Evolutionary conservation across 1,284 basidiomycete species (phyloP).

Genomic region (Psilocybe mexicana): DNA sequence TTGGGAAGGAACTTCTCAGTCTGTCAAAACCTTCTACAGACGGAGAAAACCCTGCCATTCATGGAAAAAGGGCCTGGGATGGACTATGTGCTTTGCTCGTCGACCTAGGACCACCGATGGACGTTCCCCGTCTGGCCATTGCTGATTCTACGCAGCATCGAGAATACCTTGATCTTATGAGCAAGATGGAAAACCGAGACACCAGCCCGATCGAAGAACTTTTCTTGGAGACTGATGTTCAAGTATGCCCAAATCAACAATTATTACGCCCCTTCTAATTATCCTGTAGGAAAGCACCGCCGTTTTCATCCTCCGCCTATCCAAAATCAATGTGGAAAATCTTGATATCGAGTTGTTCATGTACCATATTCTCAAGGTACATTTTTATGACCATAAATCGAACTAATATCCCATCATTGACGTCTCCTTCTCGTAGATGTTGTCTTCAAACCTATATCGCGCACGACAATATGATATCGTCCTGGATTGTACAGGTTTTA

Average conservation of each 20-base stretch:
- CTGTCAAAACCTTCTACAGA: conserved; percentile 64
- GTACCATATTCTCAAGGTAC: conserved; percentile 79
- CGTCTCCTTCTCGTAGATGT: conserved; percentile 38
- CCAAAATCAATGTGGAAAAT: conserved; percentile 77
- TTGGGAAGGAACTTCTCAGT: conserved; percentile 80
- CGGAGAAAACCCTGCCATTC: conserved; percentile 54
- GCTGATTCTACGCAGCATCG: conserved; percentile 53
- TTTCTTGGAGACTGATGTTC: conserved; percentile 63
- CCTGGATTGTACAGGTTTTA: conserved; percentile 82
- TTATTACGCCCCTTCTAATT: not conserved
- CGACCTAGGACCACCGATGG: conserved; percentile 72
- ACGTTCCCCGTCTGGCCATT: conserved; percentile 58
- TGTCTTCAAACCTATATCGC: conserved; percentile 43
- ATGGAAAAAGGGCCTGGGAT: conserved; percentile 78
- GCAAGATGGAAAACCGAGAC: conserved; percentile 62
- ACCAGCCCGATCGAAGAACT: conserved; percentile 64
- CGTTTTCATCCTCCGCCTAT: conserved; percentile 63
- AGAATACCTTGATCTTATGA: conserved; percentile 71
- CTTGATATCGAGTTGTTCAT: conserved; percentile 86
- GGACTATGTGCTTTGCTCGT: conserved; percentile 74
- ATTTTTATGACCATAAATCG: conserved; percentile 15
- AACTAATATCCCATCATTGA: conserved; percentile 1
- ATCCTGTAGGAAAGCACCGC: conserved; percentile 48
- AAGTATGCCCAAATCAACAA: conserved; percentile 36
- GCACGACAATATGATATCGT: conserved; percentile 70